Evolutionary conservation across 305 asterid species (phyloP), one percentile per base, ranked within the genome.

Genomic region (Fraxinus albicans): DNA sequence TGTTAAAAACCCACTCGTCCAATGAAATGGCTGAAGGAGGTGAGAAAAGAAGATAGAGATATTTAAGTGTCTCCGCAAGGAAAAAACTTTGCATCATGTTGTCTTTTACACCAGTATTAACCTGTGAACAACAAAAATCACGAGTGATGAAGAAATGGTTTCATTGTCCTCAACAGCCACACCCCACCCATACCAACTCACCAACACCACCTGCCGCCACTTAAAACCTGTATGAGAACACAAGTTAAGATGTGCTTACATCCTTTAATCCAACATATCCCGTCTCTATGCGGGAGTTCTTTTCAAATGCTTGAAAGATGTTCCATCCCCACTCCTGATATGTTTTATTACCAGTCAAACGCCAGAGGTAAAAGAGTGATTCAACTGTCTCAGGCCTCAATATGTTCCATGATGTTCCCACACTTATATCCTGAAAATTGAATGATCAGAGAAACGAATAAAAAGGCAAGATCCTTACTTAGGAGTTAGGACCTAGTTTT

Each of bases 321-420:
- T 94, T 91, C 99, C 99, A 96, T 84, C 99, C 99, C 99, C 99
- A 96, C 81, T 96, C 99, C 86, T 95, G 96, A 82, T 94, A 96
- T 1, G 99, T 96, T 94, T 92, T 91, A 83, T 96, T 96, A 74
- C 99, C 99, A 29, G 99, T 96, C 88, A 96, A 86, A 76, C 99
- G 98, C 97, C 98, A 96, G 72, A 96, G 97, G 86, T 96, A 96
- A 81, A 96, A 96, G 83, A 96, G 98, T 33, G 99, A 96, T 87
- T 96, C 99, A 35, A 96, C 96, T 72, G 99, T 96, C 92, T 96
- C 99, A 25, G 99, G 99, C 96, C 99, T 92, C 88, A 96, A 87
- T 90, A 94, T 96, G 90, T 95, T 96, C 98, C 99, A 94, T 29
- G 99, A 96, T 78, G 99, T 96, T 84, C 99, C 99, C 73, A 96